Percentiles rank a stretch among this genome's conserved stretches.
phyloP scores from a whole-genome alignment of 2,329 filamentous ascomycete genomes.

The Pseudocercospora eumusae region DNA sequence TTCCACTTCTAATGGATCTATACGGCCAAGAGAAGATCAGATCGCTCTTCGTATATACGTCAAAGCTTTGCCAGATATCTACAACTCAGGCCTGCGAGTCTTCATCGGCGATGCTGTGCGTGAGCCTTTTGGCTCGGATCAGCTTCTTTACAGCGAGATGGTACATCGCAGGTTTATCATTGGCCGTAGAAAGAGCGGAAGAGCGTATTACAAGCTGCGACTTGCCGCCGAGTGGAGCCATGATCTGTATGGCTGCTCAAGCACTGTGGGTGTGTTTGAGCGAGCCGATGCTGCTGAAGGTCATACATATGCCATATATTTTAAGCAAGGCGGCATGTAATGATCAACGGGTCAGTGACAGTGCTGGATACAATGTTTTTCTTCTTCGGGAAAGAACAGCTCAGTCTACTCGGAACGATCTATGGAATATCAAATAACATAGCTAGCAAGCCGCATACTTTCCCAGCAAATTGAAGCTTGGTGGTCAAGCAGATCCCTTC shows the following conservation, averaged over 20 bases:
- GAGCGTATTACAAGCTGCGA: not conserved
- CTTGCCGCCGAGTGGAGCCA: not conserved
- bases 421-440: not conserved
- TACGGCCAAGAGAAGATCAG: not conserved
- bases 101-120: not conserved
- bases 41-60: not conserved
- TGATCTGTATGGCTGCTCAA: conserved; percentile 5
- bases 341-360: not conserved
- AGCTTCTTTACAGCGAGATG: not conserved
- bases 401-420: not conserved
- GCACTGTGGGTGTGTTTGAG: conserved; percentile 9
- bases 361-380: not conserved
- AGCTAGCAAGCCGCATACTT: not conserved
- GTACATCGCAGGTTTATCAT: not conserved
- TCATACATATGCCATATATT: conserved; percentile 1
- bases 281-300: conserved; percentile 7
- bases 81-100: not conserved
- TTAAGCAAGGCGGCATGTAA: conserved; percentile 8
- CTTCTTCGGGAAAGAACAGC: not conserved
- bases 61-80: not conserved
- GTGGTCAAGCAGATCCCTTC: too few species aligned
- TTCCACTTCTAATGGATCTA: not conserved
- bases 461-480: not conserved
- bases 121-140: not conserved
- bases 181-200: conserved; percentile 6